Conservation (phyloP, 768 basidiomycete genomes). For the Mycena amicta region DNA sequence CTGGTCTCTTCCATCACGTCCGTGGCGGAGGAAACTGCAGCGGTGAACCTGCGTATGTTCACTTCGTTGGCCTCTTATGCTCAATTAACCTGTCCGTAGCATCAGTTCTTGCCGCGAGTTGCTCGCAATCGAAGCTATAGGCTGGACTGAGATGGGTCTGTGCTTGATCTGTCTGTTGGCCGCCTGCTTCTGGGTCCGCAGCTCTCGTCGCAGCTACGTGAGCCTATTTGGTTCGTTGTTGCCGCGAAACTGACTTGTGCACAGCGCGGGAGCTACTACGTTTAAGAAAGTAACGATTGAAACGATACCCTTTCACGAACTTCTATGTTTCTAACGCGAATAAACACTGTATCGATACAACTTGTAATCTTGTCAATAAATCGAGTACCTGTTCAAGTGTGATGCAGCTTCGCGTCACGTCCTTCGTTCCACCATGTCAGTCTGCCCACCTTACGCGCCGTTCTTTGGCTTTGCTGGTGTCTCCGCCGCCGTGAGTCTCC, state of each 20-base stretch:
- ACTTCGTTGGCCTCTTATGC: no score
- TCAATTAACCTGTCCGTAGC: no score
- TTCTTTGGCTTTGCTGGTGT: conserved; percentile 99
- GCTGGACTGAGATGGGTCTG: conserved; percentile 56
- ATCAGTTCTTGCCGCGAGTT: conserved; percentile 46
- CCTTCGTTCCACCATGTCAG: conserved; percentile 45
- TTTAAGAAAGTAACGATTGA: conserved; percentile 4
- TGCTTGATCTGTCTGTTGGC: conserved; percentile 47
- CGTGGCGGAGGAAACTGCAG: conserved; percentile 43
- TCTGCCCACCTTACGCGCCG: conserved; percentile 91
- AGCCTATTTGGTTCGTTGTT: neutral
- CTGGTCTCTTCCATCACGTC: conserved; percentile 46
- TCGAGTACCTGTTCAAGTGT: neutral
- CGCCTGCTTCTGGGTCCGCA: conserved; percentile 50
- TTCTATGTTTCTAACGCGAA: neutral
- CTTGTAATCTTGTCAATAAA: neutral
- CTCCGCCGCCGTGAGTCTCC: conserved; percentile 75
- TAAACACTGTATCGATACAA: neutral
- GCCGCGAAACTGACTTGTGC: neutral
- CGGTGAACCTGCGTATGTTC: conserved; percentile 35
- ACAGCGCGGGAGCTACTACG: conserved; percentile 22
- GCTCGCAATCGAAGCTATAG: conserved; percentile 51
- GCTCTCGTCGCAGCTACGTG: conserved; percentile 40
- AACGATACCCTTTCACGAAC: neutral
- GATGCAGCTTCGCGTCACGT: neutral